Conservation (phyloP, 257 asterid species). For the Ocimum tenuiflorum region DNA sequence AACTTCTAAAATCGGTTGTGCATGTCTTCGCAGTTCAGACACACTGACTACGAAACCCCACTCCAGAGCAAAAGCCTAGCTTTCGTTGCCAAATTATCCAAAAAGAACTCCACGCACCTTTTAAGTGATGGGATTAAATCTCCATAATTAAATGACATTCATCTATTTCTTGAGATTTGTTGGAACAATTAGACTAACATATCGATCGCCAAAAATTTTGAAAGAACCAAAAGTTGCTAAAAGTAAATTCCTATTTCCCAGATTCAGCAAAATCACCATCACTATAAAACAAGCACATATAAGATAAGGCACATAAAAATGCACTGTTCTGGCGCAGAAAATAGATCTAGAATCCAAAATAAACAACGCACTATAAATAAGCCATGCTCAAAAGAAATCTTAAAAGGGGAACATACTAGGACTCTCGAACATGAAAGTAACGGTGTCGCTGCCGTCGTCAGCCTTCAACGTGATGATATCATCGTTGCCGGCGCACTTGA, state of each 20-base stretch:
- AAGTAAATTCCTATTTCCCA: not conserved
- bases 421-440: conserved; percentile 62
- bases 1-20: no score
- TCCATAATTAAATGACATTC: not conserved
- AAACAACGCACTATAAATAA: not conserved
- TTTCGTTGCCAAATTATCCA: not conserved
- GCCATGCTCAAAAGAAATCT: not conserved
- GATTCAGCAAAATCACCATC: not conserved
- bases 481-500: conserved; percentile 57
- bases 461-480: conserved; percentile 60
- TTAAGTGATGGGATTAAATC: no score
- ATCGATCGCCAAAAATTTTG: no score
- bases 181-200: not conserved
- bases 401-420: conserved; percentile 34
- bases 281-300: not conserved
- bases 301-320: no score
- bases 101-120: not conserved
- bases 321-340: not conserved
- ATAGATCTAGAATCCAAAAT: not conserved
- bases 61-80: not conserved
- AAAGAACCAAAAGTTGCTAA: no score
- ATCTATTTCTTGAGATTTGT: not conserved
- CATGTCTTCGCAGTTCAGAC: no score
- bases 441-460: conserved; percentile 56
- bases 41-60: no score